A percentile compares a stretch with the other conserved stretches of the same genome.
phyloP scores from a whole-genome alignment of 1,284 basidiomycete genomes.

The Pyrrhoderma lamaoense region DNA sequence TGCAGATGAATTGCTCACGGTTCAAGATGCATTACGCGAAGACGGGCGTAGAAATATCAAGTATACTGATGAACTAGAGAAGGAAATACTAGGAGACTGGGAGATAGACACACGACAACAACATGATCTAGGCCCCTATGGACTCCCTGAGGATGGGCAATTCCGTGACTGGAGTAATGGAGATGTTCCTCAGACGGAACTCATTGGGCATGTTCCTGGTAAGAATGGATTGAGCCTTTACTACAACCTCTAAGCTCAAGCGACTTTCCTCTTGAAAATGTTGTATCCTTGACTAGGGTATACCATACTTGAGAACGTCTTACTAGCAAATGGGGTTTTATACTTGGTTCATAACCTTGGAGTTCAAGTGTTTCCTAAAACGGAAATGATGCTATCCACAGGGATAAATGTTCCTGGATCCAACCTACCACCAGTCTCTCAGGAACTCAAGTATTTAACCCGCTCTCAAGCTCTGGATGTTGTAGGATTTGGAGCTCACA shows the following conservation, averaged over 20 bases:
- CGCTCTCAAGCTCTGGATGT: conserved; percentile 40
- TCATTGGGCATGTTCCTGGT: conserved; percentile 18
- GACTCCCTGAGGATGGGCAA: conserved; percentile 39
- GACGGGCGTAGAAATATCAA: conserved; percentile 44
- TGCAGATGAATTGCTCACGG: conserved; percentile 36
- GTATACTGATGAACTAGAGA: conserved; percentile 49
- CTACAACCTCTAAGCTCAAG: background rate
- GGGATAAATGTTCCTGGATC: conserved; percentile 21
- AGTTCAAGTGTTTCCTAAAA: conserved; percentile 36
- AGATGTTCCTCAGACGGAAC: conserved; percentile 6
- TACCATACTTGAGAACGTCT: conserved; percentile 73
- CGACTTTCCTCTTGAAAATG: too few species aligned
- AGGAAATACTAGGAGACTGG: conserved; percentile 59
- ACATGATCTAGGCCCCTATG: conserved; percentile 34
- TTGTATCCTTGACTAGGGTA: conserved; percentile 45
- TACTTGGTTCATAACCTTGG: conserved; percentile 52
- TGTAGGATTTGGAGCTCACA: conserved; percentile 44
- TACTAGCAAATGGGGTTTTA: conserved; percentile 59
- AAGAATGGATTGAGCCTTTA: background rate
- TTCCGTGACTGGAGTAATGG: conserved; percentile 32
- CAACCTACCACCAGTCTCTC: conserved; percentile 41
- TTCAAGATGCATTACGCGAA: conserved; percentile 29
- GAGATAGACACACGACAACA: conserved; percentile 31
- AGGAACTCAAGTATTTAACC: conserved; percentile 61
- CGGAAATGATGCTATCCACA: conserved; percentile 44